These are phyloP conservation scores for Mytilinidion resinicola DNA, from an alignment of 495 filamentous ascomycete species.

Conservation along the genomic window DNA sequence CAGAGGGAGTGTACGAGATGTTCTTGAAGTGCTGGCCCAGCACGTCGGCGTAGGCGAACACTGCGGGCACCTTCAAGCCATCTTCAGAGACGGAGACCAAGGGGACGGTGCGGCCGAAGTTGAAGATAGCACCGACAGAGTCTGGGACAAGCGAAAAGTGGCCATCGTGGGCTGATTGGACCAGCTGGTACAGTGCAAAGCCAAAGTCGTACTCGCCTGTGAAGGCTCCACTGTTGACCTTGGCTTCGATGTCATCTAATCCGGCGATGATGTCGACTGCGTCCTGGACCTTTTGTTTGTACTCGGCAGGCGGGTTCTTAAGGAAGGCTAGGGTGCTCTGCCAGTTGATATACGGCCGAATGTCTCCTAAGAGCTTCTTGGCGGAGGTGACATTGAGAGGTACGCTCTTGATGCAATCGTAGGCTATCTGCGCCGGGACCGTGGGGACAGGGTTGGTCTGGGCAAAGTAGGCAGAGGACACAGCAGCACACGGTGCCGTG, in stretches of 20 bases:
- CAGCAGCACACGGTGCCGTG: background rate
- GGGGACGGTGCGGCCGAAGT: conserved; percentile 24
- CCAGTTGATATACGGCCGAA: conserved; percentile 31
- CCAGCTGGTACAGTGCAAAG: conserved; percentile 26
- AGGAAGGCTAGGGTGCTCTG: conserved; percentile 31
- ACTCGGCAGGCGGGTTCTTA: conserved; percentile 33
- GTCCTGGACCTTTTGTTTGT: conserved; percentile 30
- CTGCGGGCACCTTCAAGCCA: conserved; percentile 26
- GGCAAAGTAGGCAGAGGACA: background rate
- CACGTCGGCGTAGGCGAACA: conserved; percentile 32
- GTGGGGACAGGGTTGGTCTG: conserved; percentile 2
- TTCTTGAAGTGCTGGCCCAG: conserved; percentile 29
- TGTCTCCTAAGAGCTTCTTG: conserved; percentile 17
- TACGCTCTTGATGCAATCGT: conserved; percentile 25
- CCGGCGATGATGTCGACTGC: conserved; percentile 28
- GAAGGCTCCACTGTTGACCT: conserved; percentile 22
- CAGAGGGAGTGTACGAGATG: conserved; percentile 29
- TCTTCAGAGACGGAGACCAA: conserved; percentile 34
- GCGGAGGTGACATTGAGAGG: conserved; percentile 25
- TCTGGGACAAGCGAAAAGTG: conserved; percentile 33
- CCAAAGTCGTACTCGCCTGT: conserved; percentile 32
- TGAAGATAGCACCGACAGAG: conserved; percentile 29
- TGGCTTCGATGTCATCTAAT: conserved; percentile 23
- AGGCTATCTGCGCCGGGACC: conserved; percentile 23
- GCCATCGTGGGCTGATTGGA: conserved; percentile 34